Evolutionary conservation across 306 rosid genomes (phyloP), one percentile per base, ranked within the genome.

Genomic region (Glycine latifolia): DNA sequence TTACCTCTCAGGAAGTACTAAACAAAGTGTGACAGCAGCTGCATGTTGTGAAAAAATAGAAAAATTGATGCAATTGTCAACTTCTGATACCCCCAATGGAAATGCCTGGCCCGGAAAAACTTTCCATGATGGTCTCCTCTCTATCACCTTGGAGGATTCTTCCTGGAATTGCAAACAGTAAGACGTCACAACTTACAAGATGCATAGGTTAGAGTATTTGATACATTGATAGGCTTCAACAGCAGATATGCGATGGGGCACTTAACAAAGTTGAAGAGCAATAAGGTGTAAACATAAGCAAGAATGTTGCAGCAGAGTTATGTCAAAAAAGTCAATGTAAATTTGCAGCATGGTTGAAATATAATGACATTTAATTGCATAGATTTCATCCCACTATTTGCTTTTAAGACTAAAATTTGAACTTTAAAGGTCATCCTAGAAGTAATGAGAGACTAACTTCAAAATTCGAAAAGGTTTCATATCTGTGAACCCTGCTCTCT

Each of bases 31-130:
- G 84, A 95, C 97, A 67, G 91, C 83, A 20, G 97, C 91, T 53
- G 97, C 97, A 85, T 95, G 91, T 88, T 89, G 94, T 41, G 99
- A 93, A 77, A 95, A 95, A 55, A 95, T 89, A 70, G 99, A 81
- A 88, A 95, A 95, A 84, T 95, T 95, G 83, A 93, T 86, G 75
- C 98, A 93, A 67, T 33, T 83, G 66, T 89, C 94, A 69, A 89
- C 91, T 87, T 95, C 93, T 53, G 98, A 89, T 63, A 88, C 94
- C 54, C 99, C 99, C 79, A 95, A 79, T 0, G 99, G 97, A 91
- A 71, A 86, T 77, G 95, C 89, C 78, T 91, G 94, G 74, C 99
- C 99, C 55, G 99, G 96, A 14, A 85, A 83, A 83, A 65, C 54
- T 69, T 82, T 85, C 90, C 86, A 84, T 48, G 87, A 72, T 52